A percentile compares a stretch with the other conserved stretches of the same genome.
Conservation (phyloP, 257 asterid species). For the Paulownia fortunei region DNA sequence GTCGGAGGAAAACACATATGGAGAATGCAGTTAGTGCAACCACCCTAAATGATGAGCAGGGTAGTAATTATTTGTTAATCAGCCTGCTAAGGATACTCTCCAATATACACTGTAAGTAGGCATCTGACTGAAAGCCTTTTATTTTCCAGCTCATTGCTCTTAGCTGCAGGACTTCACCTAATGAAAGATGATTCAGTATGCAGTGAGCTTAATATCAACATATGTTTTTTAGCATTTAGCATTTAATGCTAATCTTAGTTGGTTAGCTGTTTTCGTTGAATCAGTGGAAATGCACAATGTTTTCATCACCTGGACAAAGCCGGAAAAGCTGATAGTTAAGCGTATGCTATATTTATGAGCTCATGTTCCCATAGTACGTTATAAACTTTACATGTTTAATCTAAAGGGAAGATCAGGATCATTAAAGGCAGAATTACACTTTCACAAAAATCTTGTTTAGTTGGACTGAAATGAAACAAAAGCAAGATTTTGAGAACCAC, state of each 20-base stretch:
- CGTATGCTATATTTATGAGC: background rate
- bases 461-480: background rate
- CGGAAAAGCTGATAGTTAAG: background rate
- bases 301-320: background rate
- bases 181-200: background rate
- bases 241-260: background rate
- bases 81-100: constrained; percentile 77
- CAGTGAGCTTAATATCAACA: background rate
- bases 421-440: background rate
- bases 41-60: constrained; percentile 52
- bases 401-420: background rate
- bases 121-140: background rate
- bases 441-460: background rate
- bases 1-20: constrained; percentile 76
- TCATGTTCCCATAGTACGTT: background rate
- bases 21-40: constrained; percentile 50
- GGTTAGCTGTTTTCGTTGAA: background rate
- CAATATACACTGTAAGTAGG: constrained; percentile 64
- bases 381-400: background rate
- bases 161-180: background rate
- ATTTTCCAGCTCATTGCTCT: constrained; percentile 14
- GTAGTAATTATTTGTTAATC: constrained; percentile 56
- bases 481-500: background rate
- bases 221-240: background rate
- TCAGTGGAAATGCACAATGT: background rate